Percentiles rank a stretch among this genome's conserved stretches.
Conservation (phyloP, 257 asterid species). For the Datura wrightii region DNA sequence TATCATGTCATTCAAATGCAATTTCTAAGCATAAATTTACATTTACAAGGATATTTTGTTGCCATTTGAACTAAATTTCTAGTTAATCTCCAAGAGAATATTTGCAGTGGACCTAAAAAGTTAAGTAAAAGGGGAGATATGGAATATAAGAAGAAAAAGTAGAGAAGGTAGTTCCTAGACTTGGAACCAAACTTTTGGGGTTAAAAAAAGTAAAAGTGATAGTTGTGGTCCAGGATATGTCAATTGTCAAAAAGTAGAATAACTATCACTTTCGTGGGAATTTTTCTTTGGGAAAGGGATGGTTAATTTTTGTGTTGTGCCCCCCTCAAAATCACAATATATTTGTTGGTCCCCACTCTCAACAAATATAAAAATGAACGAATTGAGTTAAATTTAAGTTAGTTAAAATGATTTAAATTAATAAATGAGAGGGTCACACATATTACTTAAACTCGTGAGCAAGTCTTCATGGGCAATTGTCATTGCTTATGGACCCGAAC, state of each 20-base stretch:
- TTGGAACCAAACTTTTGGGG: not conserved
- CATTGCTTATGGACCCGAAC: too few relatives aligned
- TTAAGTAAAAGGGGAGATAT: not conserved
- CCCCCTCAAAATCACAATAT: not conserved
- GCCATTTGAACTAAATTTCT: not conserved
- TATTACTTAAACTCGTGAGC: too few relatives aligned
- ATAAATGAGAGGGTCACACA: not conserved
- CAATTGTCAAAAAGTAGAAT: not conserved
- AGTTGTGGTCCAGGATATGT: not conserved
- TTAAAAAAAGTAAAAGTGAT: not conserved
- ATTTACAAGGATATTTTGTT: not conserved
- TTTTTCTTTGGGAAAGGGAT: not conserved
- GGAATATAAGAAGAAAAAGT: not conserved
- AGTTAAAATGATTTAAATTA: not conserved
- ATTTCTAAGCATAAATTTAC: not conserved
- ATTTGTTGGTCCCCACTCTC: slow-evolving; percentile 1
- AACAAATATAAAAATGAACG: not conserved
- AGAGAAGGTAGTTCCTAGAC: not conserved
- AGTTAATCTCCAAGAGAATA: not conserved
- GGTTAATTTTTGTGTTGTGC: not conserved
- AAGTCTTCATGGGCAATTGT: too few relatives aligned
- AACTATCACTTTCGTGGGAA: slow-evolving; percentile 23
- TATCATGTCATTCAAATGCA: not conserved
- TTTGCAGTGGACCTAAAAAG: not conserved
- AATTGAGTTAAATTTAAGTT: not conserved